Conservation (phyloP, 2,329 filamentous ascomycete genomes). For the Colletotrichum musicola region DNA sequence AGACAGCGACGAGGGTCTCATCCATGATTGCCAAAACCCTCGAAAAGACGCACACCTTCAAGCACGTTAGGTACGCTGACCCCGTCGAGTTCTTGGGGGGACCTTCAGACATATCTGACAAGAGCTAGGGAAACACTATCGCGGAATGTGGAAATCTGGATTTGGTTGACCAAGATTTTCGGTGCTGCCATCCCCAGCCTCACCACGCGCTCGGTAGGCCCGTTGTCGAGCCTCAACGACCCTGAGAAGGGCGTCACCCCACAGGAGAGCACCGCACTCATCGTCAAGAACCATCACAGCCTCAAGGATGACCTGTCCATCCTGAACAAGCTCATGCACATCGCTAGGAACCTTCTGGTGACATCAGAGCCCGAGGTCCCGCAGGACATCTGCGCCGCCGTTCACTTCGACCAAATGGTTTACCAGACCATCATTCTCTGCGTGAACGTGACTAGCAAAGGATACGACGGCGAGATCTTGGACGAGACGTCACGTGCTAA, state of each 20-base stretch:
- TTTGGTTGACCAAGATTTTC: constrained; percentile 73
- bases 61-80: constrained; percentile 67
- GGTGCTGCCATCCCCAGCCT: constrained; percentile 71
- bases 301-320: constrained; percentile 73
- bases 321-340: constrained; percentile 76
- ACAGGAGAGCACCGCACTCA: constrained; percentile 72
- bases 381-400: constrained; percentile 74
- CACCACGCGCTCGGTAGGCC: constrained; percentile 70
- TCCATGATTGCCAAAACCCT: constrained; percentile 71
- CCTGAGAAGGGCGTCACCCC: constrained; percentile 69
- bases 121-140: constrained; percentile 67
- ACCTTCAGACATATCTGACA: constrained; percentile 31
- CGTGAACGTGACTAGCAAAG: constrained; percentile 76
- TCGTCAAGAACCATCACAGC: constrained; percentile 71
- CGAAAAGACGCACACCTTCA: constrained; percentile 73
- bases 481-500: constrained; percentile 69
- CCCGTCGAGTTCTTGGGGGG: neutral
- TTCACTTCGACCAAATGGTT: constrained; percentile 75
- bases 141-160: constrained; percentile 74
- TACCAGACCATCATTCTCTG: constrained; percentile 75
- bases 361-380: constrained; percentile 74
- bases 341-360: constrained; percentile 74
- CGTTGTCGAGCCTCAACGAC: constrained; percentile 65
- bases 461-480: constrained; percentile 73
- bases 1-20: constrained; percentile 66